Percentiles rank a stretch among this genome's conserved stretches.
Evolutionary conservation across 129 eudicot genomes (phyloP).

Genomic region (Cynara cardunculus): DNA sequence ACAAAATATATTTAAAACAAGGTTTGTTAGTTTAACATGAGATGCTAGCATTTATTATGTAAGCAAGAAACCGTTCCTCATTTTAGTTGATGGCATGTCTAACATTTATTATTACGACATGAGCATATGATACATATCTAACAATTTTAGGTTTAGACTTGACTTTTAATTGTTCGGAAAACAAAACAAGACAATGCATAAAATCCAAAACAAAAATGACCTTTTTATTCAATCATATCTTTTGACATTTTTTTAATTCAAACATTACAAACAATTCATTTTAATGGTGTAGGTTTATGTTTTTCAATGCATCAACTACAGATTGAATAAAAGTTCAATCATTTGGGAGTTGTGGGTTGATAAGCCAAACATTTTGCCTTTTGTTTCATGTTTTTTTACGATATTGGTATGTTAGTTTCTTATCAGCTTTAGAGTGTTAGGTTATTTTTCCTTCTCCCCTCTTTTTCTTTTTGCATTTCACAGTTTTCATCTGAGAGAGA

Average conservation of each 20-base stretch:
- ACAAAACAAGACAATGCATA: not conserved
- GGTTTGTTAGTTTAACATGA: not conserved
- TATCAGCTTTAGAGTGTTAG: too few relatives aligned
- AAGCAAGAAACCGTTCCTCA: conserved; percentile 3
- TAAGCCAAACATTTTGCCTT: too few relatives aligned
- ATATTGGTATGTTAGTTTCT: too few relatives aligned
- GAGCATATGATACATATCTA: conserved; percentile 1
- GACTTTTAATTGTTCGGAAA: not conserved
- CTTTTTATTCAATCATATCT: not conserved
- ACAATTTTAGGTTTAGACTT: not conserved
- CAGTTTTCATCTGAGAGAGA: too few relatives aligned
- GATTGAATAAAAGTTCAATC: too few relatives aligned
- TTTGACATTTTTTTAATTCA: not conserved
- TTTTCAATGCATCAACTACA: too few relatives aligned
- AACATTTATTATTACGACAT: conserved; percentile 16
- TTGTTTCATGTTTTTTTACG: too few relatives aligned
- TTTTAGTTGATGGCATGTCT: conserved; percentile 18
- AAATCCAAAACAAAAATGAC: not conserved
- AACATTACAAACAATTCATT: not conserved
- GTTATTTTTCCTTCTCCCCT: too few relatives aligned
- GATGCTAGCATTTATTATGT: not conserved
- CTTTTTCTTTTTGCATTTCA: too few relatives aligned
- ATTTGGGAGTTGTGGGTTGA: too few relatives aligned
- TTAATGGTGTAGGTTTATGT: too few relatives aligned
- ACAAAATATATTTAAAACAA: not conserved